Conservation (phyloP, 2,329 filamentous ascomycete genomes). For the Neoscytalidium dimidiatum region DNA sequence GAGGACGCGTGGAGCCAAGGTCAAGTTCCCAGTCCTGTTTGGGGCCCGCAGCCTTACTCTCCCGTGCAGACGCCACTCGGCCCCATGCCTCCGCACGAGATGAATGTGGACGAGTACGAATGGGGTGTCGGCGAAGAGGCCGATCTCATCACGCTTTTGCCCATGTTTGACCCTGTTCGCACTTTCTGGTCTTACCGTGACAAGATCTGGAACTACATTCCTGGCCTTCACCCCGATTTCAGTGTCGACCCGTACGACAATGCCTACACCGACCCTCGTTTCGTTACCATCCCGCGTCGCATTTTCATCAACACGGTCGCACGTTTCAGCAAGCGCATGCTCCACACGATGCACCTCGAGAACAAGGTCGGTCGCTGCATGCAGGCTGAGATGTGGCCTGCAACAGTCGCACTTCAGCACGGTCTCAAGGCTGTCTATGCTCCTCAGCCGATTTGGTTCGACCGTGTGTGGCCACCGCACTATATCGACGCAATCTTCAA, state of each 20-base stretch:
- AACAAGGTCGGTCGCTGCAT: conserved; percentile 86
- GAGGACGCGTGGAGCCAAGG: conserved; percentile 40
- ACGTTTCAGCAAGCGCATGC: conserved; percentile 76
- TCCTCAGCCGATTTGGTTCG: conserved; percentile 85
- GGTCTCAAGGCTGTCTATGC: conserved; percentile 90
- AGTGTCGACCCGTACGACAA: conserved; percentile 71
- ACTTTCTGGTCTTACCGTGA: conserved; percentile 71
- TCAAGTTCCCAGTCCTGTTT: conserved; percentile 62
- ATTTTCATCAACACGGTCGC: conserved; percentile 87
- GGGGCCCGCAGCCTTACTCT: conserved; percentile 75
- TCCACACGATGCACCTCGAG: conserved; percentile 88
- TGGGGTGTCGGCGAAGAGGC: conserved; percentile 93
- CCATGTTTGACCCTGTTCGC: conserved; percentile 84
- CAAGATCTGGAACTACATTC: conserved; percentile 53
- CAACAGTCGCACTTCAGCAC: conserved; percentile 83
- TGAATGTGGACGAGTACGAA: conserved; percentile 76
- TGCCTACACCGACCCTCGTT: conserved; percentile 54
- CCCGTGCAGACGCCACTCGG: conserved; percentile 77
- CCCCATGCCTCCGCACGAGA: conserved; percentile 67
- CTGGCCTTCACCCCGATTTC: conserved; percentile 71
- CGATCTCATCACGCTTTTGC: conserved; percentile 88
- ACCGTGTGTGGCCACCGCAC: conserved; percentile 79
- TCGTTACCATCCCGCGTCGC: conserved; percentile 63
- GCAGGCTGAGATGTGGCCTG: conserved; percentile 96
- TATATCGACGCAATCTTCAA: conserved; percentile 82